These are phyloP conservation scores for Xylariaceae sp. DNA, from an alignment of 2,329 filamentous ascomycete species.

Conservation along the genomic window DNA sequence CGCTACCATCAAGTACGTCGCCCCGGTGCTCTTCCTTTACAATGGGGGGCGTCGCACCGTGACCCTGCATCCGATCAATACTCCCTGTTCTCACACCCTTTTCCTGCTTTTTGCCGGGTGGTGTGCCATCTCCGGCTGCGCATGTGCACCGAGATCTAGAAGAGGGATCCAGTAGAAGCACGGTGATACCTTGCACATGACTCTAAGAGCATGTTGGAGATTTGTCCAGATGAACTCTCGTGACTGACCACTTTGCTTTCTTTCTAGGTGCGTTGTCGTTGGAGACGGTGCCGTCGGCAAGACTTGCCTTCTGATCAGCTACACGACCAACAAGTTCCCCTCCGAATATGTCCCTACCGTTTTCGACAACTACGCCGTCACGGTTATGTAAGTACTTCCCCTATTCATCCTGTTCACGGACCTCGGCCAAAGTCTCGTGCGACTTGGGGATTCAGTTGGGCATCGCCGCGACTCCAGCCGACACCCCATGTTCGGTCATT, in stretches of 20 bases:
- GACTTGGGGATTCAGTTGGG: neutral
- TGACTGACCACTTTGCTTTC: constrained; percentile 18
- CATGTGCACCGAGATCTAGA: constrained; percentile 10
- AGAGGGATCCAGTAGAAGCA: constrained; percentile 13
- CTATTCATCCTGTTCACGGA: neutral
- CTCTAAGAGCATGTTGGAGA: neutral
- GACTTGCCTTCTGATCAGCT: constrained; percentile 97
- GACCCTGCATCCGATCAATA: constrained; percentile 2
- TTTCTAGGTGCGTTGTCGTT: constrained; percentile 86
- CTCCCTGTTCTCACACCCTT: neutral
- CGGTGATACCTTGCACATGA: constrained; percentile 10
- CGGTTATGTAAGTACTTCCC: constrained; percentile 75
- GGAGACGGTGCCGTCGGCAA: constrained; percentile 99
- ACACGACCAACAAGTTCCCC: constrained; percentile 99
- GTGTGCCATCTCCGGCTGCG: constrained; percentile 10
- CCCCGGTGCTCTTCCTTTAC: constrained; percentile 16
- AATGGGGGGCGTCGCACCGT: constrained; percentile 9
- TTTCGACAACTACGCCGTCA: constrained; percentile 99
- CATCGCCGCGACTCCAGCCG: neutral
- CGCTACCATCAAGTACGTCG: constrained; percentile 58
- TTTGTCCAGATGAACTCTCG: constrained; percentile 8
- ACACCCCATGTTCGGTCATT: neutral
- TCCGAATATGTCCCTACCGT: constrained; percentile 99
- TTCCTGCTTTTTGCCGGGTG: neutral
- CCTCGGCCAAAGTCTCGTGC: neutral